Base-by-base conservation (phyloP, 192 early-diverging fungal genomes). In the Coemansia sp. region DNA sequence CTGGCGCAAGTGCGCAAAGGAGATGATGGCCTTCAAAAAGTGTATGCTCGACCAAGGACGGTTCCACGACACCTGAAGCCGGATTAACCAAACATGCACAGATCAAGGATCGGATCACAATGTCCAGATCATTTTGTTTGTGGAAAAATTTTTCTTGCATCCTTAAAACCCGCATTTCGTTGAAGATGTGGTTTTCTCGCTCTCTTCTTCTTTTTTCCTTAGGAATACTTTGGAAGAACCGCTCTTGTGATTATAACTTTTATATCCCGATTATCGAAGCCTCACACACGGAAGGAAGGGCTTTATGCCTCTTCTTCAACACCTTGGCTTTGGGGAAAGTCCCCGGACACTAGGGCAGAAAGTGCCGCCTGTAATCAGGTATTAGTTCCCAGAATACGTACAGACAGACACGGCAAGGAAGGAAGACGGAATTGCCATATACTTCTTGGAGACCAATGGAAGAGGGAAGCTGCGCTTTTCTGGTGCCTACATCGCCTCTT, bases 1-100 rank as follows among this genome's bases (percentile, higher is more conserved):
- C 76, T 97, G 93, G 92, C 85, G 95, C 38, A 71, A 83, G 40
- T 97, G 95, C 67, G 65, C 81, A 41, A 79, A 75, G 29, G 91
- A 92, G 64, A 88, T 97, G 86, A 30, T 68, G n/a, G 83, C 74
- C 27, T 97, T 97, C 75, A 79, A 83, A 31, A 74, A 86, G 14
- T 97, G 95, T 62, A 94, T 85, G 83, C 79, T 81, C 17, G 45
- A 36, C 0, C 14, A 58, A 25, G 59, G 48, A 19, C 50, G 31
- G 36, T 57, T 67, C 52, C 19, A 47, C 2, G 44, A 58, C n/a
- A 44, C 10, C 33, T 17, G 15, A 54, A 38, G 25, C 25, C 23
- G n/a, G n/a, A n/a, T n/a, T n/a, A n/a, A n/a, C 30, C 30, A 17
- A 41, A 8, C 38, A 44, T 15, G 15, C 20, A 45, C 3, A 14